Percentiles rank a stretch among this genome's conserved stretches.
These are phyloP conservation scores for Bruguiera hainesii DNA, from an alignment of 441 rosid species.

Conservation along the genomic window DNA sequence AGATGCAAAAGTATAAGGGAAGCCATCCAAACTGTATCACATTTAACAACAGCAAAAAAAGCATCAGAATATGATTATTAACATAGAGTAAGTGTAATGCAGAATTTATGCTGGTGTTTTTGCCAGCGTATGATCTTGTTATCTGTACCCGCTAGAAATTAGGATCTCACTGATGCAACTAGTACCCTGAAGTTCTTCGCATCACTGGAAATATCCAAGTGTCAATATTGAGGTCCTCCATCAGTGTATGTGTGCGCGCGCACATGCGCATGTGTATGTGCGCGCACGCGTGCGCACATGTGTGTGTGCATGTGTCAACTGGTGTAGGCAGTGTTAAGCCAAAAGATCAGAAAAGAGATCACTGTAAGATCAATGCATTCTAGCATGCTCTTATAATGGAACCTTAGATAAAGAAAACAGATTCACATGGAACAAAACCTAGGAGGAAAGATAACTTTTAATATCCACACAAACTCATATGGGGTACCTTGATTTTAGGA, in stretches of 20 bases:
- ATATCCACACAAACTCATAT: conserved; percentile 11
- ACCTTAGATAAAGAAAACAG: not conserved
- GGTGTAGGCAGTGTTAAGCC: not conserved
- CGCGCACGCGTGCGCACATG: not conserved
- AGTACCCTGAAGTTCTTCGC: not conserved
- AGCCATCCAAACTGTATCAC: conserved; percentile 63
- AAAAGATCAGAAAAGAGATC: conserved; percentile 3
- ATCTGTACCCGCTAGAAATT: not conserved
- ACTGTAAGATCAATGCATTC: conserved; percentile 3
- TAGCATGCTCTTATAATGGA: not conserved
- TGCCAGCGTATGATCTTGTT: not conserved
- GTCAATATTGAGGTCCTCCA: too few species aligned
- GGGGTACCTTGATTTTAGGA: conserved; percentile 60
- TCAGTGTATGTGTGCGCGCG: too few species aligned
- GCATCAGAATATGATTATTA: conserved; percentile 16
- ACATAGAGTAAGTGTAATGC: too few species aligned
- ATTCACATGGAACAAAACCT: not conserved
- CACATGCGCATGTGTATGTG: too few species aligned
- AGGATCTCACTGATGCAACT: not conserved
- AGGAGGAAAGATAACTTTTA: not conserved
- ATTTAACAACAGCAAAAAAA: conserved; percentile 15
- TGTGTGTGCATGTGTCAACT: not conserved
- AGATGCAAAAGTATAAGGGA: conserved; percentile 59
- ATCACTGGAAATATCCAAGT: too few species aligned
- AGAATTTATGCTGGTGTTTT: not conserved